A percentile compares a stretch with the other conserved stretches of the same genome.
Conservation (phyloP, 2,329 filamentous ascomycete genomes). For the Gyromitra esculenta region DNA sequence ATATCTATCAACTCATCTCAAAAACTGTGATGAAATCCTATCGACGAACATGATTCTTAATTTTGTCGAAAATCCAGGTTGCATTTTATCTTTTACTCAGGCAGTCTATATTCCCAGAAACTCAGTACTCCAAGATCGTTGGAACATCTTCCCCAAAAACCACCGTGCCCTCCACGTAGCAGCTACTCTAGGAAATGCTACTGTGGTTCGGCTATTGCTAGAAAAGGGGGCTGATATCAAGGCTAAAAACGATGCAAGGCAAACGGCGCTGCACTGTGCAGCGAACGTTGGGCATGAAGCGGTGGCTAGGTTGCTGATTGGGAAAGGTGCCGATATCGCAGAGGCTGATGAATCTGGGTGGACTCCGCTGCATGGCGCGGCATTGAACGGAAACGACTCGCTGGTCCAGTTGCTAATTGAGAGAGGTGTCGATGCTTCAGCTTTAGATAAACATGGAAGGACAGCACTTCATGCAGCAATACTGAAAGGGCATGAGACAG, state of each 20-base stretch:
- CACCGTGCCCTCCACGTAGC: conserved; percentile 1
- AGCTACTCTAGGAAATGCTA: background rate
- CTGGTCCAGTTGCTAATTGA: background rate
- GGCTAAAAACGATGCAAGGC: background rate
- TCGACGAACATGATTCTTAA: background rate
- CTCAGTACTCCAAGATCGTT: background rate
- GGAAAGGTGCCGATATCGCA: background rate
- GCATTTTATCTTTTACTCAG: conserved; percentile 5
- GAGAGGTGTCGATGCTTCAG: background rate
- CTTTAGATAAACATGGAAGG: background rate
- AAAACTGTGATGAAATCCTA: background rate
- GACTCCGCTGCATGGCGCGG: background rate
- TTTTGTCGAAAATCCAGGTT: conserved; percentile 1
- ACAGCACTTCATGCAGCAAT: conserved; percentile 17
- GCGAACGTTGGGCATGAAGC: conserved; percentile 1
- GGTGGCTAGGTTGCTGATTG: conserved; percentile 10
- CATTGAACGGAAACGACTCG: background rate
- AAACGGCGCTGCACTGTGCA: conserved; percentile 14
- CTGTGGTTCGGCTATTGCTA: background rate
- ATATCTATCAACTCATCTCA: background rate
- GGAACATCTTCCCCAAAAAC: background rate
- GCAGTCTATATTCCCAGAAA: background rate
- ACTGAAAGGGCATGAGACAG: background rate
- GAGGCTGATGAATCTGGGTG: background rate
- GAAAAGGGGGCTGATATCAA: background rate